phyloP scores from a whole-genome alignment of 2,329 filamentous ascomycete species.

The Hypoxylon sp. region DNA sequence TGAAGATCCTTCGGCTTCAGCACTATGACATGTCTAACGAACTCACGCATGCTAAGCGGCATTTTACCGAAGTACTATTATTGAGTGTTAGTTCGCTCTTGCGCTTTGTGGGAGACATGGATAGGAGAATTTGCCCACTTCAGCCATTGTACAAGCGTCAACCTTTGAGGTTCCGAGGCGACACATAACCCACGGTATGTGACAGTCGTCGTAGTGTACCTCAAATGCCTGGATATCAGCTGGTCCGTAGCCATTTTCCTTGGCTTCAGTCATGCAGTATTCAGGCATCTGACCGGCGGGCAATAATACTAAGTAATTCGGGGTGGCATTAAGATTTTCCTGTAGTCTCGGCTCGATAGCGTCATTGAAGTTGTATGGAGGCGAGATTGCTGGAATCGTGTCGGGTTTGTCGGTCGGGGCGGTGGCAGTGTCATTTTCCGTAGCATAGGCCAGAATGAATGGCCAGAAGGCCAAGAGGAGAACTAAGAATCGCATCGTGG shows the following conservation, averaged over 20 bases:
- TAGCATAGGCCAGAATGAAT: not conserved
- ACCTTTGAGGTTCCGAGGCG: constrained; percentile 15
- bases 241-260: not conserved
- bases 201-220: constrained; percentile 22
- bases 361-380: constrained; percentile 14
- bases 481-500: constrained; percentile 1
- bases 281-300: constrained; percentile 5
- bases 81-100: not conserved
- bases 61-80: constrained; percentile 26
- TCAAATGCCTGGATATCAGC: constrained; percentile 24
- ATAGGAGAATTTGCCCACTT: not conserved
- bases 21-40: constrained; percentile 24
- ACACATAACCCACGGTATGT: constrained; percentile 26
- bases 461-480: not conserved
- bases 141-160: constrained; percentile 2
- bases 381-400: constrained; percentile 8
- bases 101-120: not conserved
- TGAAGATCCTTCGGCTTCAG: constrained; percentile 1
- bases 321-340: constrained; percentile 2
- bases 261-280: constrained; percentile 16
- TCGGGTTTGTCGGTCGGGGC: not conserved
- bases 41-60: constrained; percentile 32
- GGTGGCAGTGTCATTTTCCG: not conserved
- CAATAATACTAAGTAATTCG: not conserved
- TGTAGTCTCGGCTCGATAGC: constrained; percentile 17